A percentile compares a stretch with the other conserved stretches of the same genome.
Conservation (phyloP, 2,329 filamentous ascomycete species). For the Ampelomyces quisqualis region DNA sequence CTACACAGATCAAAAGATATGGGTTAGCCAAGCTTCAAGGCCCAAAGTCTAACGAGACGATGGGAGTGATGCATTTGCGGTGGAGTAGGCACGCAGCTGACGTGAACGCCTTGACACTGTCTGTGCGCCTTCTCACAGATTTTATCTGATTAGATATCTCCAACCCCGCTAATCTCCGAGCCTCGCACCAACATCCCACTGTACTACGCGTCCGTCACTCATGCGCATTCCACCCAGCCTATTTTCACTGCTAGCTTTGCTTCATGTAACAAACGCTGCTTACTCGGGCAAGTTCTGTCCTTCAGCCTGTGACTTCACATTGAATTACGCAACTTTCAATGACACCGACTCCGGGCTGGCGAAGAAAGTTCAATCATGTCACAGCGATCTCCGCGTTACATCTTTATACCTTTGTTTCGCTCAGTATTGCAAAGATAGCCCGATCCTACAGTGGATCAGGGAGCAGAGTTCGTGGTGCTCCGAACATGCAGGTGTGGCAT, state of each 20-base stretch:
- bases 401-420: constrained; percentile 36
- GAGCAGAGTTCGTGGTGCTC: constrained; percentile 25
- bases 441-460: constrained; percentile 19
- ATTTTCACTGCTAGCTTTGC: constrained; percentile 5
- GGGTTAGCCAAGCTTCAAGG: too few species aligned
- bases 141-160: constrained; percentile 29
- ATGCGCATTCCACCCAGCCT: constrained; percentile 20
- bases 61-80: too few species aligned
- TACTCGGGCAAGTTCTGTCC: constrained; percentile 32
- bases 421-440: constrained; percentile 25
- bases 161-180: constrained; percentile 17
- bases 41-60: too few species aligned
- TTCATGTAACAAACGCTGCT: constrained; percentile 14
- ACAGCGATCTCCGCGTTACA: constrained; percentile 24
- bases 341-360: constrained; percentile 31
- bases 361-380: constrained; percentile 30
- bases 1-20: too few species aligned
- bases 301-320: constrained; percentile 29
- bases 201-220: constrained; percentile 11
- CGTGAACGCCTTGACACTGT: neutral
- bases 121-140: too few species aligned
- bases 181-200: constrained; percentile 6
- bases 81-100: too few species aligned
- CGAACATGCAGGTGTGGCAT: constrained; percentile 19
- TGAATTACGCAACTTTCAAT: constrained; percentile 37